phyloP scores from a whole-genome alignment of 495 filamentous ascomycete species.

The Penicillium bovifimosum region DNA sequence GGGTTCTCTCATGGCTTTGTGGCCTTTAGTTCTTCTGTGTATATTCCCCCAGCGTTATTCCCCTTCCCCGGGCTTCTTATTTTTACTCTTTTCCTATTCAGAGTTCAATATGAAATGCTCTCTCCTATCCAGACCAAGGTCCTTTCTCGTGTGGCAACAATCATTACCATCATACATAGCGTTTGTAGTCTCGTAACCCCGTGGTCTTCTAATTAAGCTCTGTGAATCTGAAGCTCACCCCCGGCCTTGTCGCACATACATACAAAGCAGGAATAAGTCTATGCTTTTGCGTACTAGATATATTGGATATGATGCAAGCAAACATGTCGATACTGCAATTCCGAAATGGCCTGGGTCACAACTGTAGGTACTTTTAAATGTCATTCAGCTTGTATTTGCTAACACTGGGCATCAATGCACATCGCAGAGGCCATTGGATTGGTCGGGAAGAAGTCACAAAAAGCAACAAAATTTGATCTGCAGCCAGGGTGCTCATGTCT shows the following conservation, averaged over 20 bases:
- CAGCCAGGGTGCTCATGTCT: not conserved
- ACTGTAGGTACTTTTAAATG: not conserved
- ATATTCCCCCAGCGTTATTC: slow-evolving; percentile 25
- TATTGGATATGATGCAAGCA: not conserved
- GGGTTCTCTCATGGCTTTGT: not conserved
- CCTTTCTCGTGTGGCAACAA: not conserved
- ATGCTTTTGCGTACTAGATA: not conserved
- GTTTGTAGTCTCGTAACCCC: not conserved
- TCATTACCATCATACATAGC: not conserved
- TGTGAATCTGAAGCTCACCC: not conserved
- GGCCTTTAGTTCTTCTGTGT: slow-evolving; percentile 6
- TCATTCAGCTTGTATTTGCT: not conserved
- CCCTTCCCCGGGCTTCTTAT: not conserved
- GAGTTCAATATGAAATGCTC: not conserved
- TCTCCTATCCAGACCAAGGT: not conserved
- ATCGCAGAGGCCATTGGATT: not conserved
- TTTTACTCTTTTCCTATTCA: not conserved
- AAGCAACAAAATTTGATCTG: not conserved
- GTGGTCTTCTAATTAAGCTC: not conserved
- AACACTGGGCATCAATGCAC: not conserved
- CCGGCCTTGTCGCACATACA: not conserved
- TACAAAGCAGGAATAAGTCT: not conserved
- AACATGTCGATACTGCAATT: not conserved
- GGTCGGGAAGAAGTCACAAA: not conserved
- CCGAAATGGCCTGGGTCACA: not conserved